Conservation (phyloP, 495 filamentous ascomycete genomes). For the Penicillium antarcticum region DNA sequence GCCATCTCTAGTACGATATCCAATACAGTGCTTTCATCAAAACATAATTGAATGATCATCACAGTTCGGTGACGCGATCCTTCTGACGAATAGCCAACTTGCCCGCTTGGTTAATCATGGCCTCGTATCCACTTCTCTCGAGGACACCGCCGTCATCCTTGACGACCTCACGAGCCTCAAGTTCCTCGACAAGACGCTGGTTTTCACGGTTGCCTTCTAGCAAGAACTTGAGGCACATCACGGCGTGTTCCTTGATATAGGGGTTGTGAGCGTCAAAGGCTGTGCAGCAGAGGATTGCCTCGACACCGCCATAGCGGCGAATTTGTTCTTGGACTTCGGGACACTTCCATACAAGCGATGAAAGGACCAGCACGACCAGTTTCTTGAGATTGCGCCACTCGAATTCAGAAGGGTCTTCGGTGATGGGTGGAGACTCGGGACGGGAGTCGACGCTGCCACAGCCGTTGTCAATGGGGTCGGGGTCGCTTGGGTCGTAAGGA, state of each 20-base stretch:
- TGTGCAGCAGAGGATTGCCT: conserved; percentile 82
- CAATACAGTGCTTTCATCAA: neutral
- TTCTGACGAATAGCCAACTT: conserved; percentile 43
- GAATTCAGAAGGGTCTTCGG: conserved; percentile 81
- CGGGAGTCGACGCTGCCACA: conserved; percentile 42
- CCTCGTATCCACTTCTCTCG: conserved; percentile 51
- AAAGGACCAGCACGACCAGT: conserved; percentile 82
- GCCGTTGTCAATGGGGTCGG: conserved; percentile 39
- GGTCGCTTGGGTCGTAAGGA: conserved; percentile 52
- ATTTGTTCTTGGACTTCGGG: conserved; percentile 82
- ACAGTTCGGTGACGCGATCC: conserved; percentile 9
- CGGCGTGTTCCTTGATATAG: conserved; percentile 85
- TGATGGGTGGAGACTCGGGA: conserved; percentile 58
- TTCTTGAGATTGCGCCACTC: conserved; percentile 94
- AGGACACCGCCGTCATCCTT: conserved; percentile 46
- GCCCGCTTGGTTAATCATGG: conserved; percentile 51
- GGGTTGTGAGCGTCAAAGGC: conserved; percentile 83
- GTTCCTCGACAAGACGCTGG: conserved; percentile 65
- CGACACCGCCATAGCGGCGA: conserved; percentile 73
- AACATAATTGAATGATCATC: neutral
- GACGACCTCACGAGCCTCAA: conserved; percentile 54
- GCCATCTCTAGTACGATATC: neutral
- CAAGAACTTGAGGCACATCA: conserved; percentile 85
- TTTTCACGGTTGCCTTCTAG: conserved; percentile 83
- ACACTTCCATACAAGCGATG: conserved; percentile 77